A percentile compares a stretch with the other conserved stretches of the same genome.
phyloP scores from a whole-genome alignment of 2,329 filamentous ascomycete genomes.

The Beauveria caledonica region DNA sequence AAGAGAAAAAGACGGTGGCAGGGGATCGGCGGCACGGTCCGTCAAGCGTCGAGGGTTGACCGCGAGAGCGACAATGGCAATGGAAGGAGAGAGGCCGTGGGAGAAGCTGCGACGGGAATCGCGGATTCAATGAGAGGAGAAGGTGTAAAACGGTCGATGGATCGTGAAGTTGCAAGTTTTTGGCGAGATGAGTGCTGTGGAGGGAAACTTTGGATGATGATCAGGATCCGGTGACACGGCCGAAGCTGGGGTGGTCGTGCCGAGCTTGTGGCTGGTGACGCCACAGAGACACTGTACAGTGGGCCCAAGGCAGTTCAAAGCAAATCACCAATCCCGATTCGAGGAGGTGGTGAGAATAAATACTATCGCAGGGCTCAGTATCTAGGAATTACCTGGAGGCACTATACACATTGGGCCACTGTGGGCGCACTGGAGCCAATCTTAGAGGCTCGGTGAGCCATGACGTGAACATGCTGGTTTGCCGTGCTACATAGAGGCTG shows the following conservation, averaged over 20 bases:
- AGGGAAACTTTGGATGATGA: neutral
- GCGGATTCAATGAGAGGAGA: neutral
- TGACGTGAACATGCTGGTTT: neutral
- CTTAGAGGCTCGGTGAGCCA: neutral
- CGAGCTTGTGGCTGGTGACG: constrained; percentile 4
- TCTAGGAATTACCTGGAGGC: no score
- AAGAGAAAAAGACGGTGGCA: neutral
- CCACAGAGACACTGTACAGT: neutral
- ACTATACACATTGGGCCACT: neutral
- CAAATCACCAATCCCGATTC: no score
- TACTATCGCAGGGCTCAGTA: no score
- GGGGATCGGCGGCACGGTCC: constrained; percentile 1
- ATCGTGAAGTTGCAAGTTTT: neutral
- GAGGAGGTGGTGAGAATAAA: no score
- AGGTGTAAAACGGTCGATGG: neutral
- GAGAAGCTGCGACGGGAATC: no score
- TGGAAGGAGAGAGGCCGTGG: no score
- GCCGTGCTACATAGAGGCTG: neutral
- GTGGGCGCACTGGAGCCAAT: no score
- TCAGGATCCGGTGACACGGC: neutral
- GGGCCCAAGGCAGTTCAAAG: no score
- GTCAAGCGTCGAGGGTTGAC: neutral
- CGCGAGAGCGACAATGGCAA: no score
- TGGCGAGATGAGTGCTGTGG: neutral
- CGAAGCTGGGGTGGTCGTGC: constrained; percentile 3